Conservation (phyloP, 106 monocot species). For the Dioscorea zingiberensis region DNA sequence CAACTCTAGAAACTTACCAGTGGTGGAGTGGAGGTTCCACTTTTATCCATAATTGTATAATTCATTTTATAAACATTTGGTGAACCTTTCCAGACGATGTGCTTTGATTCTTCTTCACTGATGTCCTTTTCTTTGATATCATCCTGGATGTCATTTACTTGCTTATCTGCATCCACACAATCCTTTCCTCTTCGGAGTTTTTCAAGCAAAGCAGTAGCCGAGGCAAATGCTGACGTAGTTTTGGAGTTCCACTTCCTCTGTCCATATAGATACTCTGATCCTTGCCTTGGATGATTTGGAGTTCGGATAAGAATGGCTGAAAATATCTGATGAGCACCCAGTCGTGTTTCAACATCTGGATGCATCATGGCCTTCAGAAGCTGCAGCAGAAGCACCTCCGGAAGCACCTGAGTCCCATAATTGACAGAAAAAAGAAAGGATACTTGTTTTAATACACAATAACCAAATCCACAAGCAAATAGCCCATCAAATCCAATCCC, state of each 20-base stretch:
- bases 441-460: background rate
- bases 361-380: conserved; percentile 88
- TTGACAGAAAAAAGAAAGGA: conserved; percentile 1
- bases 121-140: conserved; percentile 26
- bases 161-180: conserved; percentile 36
- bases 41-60: conserved; percentile 57
- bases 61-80: conserved; percentile 60
- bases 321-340: conserved; percentile 82
- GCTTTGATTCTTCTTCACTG: conserved; percentile 40
- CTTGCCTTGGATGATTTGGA: conserved; percentile 36
- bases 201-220: conserved; percentile 84
- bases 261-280: conserved; percentile 47
- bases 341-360: conserved; percentile 80
- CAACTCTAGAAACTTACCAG: no score
- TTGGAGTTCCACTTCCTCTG: conserved; percentile 57
- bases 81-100: conserved; percentile 40
- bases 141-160: conserved; percentile 20
- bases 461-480: background rate
- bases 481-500: background rate
- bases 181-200: conserved; percentile 85
- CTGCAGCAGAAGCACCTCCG: conserved; percentile 75
- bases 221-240: conserved; percentile 79
- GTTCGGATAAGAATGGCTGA: conserved; percentile 59
- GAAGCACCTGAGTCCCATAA: conserved; percentile 57
- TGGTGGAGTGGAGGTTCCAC: conserved; percentile 15